These are phyloP conservation scores for Penicillium sp. DNA, from an alignment of 2,329 filamentous ascomycete genomes.

Conservation along the genomic window DNA sequence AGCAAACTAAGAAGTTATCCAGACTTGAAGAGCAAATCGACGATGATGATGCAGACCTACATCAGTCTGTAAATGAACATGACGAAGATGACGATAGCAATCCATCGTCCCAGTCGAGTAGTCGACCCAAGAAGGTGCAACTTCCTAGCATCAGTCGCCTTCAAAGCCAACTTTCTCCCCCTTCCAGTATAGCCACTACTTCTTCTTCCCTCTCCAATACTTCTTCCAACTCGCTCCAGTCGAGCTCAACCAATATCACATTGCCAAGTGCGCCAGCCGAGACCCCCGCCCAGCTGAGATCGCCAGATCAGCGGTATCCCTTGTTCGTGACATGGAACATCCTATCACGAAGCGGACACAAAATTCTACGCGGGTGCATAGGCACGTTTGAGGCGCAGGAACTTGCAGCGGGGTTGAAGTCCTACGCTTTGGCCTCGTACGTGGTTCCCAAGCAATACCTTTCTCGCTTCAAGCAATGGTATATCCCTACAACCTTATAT, in stretches of 20 bases:
- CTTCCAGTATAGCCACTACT: conserved; percentile 41
- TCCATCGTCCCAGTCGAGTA: conserved; percentile 8
- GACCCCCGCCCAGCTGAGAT: conserved; percentile 22
- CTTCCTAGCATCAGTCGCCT: conserved; percentile 36
- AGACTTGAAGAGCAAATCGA: conserved; percentile 29
- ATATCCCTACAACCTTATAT: background rate
- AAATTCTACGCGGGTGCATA: conserved; percentile 85
- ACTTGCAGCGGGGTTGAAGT: conserved; percentile 69
- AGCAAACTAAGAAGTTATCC: conserved; percentile 42
- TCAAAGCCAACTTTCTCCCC: conserved; percentile 36
- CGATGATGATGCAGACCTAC: conserved; percentile 10
- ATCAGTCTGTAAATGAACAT: conserved; percentile 27
- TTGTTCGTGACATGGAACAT: conserved; percentile 97
- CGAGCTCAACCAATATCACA: conserved; percentile 42
- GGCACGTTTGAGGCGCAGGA: conserved; percentile 84
- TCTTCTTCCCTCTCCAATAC: conserved; percentile 49
- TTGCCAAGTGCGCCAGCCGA: conserved; percentile 46
- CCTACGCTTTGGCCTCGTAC: conserved; percentile 79
- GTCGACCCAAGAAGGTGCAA: conserved; percentile 27
- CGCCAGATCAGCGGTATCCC: conserved; percentile 58
- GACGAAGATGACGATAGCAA: conserved; percentile 23
- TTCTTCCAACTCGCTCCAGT: conserved; percentile 48
- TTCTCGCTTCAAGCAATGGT: background rate
- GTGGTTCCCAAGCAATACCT: conserved; percentile 25
- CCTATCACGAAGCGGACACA: conserved; percentile 58